Evolutionary conservation across 2,329 filamentous ascomycete species (phyloP).

Genomic region (Bipolaris zeicola): DNA sequence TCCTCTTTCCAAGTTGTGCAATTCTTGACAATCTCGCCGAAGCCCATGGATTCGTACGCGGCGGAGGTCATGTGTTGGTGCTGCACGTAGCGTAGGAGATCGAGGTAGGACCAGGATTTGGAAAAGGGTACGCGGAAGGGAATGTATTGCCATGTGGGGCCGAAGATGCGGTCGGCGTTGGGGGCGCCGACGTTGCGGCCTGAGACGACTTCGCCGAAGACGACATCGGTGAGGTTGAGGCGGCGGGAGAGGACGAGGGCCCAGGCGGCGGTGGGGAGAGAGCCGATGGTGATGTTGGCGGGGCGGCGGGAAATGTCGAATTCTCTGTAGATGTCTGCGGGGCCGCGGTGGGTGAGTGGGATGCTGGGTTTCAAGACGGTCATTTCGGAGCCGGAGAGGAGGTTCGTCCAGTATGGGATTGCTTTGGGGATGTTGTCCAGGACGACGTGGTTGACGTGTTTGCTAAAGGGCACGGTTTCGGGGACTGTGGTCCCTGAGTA

Average conservation of each 20-base stretch:
- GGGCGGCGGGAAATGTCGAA: slow-evolving; percentile 51
- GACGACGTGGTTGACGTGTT: slow-evolving; percentile 53
- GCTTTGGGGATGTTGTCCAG: slow-evolving; percentile 53
- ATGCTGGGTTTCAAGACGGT: slow-evolving; percentile 43
- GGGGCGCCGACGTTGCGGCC: slow-evolving; percentile 65
- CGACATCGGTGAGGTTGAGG: slow-evolving; percentile 60
- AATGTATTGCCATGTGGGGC: slow-evolving; percentile 71
- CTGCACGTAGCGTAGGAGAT: slow-evolving; percentile 46
- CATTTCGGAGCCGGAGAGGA: slow-evolving; percentile 63
- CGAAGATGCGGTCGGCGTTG: slow-evolving; percentile 62
- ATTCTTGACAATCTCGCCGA: slow-evolving; percentile 42
- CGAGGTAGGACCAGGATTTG: slow-evolving; percentile 50
- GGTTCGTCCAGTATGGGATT: slow-evolving; percentile 65
- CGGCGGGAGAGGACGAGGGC: slow-evolving; percentile 65
- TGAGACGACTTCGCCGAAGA: slow-evolving; percentile 70
- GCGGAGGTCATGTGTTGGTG: slow-evolving; percentile 42
- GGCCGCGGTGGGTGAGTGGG: slow-evolving; percentile 35
- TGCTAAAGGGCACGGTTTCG: slow-evolving; percentile 51
- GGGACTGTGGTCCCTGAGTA: slow-evolving; percentile 49
- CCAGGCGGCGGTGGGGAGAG: slow-evolving; percentile 71
- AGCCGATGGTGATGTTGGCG: slow-evolving; percentile 66
- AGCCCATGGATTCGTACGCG: slow-evolving; percentile 45
- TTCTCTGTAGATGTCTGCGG: slow-evolving; percentile 40
- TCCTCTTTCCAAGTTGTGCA: slow-evolving; percentile 43
- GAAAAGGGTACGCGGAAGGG: slow-evolving; percentile 66